These are phyloP conservation scores for Penicillium sp. DNA, from an alignment of 2,329 filamentous ascomycete species.

Conservation along the genomic window DNA sequence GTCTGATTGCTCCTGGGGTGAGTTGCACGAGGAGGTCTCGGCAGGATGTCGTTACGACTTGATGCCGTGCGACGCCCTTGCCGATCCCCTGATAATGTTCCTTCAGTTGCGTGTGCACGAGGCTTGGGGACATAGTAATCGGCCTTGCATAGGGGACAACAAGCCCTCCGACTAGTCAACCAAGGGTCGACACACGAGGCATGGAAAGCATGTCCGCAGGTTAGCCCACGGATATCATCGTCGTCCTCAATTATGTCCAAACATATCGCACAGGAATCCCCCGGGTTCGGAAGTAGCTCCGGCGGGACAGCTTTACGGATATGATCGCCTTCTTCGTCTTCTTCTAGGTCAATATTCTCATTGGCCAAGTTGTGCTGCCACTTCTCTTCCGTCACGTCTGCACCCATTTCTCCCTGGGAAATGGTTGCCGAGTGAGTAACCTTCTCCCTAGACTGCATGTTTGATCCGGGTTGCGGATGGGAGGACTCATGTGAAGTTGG, in stretches of 20 bases:
- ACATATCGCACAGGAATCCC: conserved; percentile 95
- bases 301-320: conserved; percentile 80
- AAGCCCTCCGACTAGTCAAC: conserved; percentile 90
- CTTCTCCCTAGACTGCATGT: conserved; percentile 12
- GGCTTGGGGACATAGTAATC: conserved; percentile 97
- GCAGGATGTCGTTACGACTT: conserved; percentile 24
- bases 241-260: conserved; percentile 92
- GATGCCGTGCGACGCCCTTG: conserved; percentile 27
- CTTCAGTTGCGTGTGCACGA: conserved; percentile 57
- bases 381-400: conserved; percentile 14
- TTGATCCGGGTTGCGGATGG: conserved; percentile 12
- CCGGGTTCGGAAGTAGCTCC: conserved; percentile 76
- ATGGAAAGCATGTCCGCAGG: conserved; percentile 98
- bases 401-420: conserved; percentile 2
- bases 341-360: conserved; percentile 60
- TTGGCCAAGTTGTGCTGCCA: conserved; percentile 27
- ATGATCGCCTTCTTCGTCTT: conserved; percentile 73
- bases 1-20: conserved; percentile 30
- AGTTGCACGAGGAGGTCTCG: conserved; percentile 35
- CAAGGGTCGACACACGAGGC: conserved; percentile 94
- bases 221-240: conserved; percentile 89
- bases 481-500: conserved; percentile 16
- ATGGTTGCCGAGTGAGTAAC: background rate
- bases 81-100: conserved; percentile 30
- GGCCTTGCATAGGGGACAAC: conserved; percentile 95